These are phyloP conservation scores for Globisporangium irregulare DNA, from an alignment of 352 stramenopile genomes.

Conservation along the genomic window DNA sequence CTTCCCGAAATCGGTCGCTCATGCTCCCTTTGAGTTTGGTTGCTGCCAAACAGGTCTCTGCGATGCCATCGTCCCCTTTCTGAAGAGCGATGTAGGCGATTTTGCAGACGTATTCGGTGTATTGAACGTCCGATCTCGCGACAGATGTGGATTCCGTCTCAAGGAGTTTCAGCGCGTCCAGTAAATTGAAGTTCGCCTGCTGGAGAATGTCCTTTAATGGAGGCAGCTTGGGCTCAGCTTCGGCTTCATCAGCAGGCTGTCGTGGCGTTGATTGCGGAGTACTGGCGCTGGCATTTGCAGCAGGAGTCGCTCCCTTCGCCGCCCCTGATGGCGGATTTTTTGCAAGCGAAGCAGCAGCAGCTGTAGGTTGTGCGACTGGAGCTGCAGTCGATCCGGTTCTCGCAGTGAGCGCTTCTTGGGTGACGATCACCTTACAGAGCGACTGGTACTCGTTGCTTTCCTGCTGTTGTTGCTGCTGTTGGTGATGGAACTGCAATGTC, in stretches of 20 bases:
- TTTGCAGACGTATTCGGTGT: slow-evolving; percentile 38
- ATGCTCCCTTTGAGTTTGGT: slow-evolving; percentile 43
- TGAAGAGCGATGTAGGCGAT: slow-evolving; percentile 24
- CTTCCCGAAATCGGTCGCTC: slow-evolving; percentile 38
- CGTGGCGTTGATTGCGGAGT: slow-evolving; percentile 16
- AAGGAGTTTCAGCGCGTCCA: slow-evolving; percentile 28
- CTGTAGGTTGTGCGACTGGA: neutral
- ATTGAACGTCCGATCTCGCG: slow-evolving; percentile 15
- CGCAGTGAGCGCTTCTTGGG: slow-evolving; percentile 2
- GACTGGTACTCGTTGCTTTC: slow-evolving; percentile 13
- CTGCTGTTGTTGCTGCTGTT: neutral
- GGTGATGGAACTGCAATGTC: neutral
- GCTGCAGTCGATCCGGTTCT: neutral
- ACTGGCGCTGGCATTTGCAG: neutral
- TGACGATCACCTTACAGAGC: slow-evolving; percentile 13
- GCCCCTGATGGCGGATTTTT: neutral
- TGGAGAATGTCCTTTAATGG: slow-evolving; percentile 37
- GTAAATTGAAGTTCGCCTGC: slow-evolving; percentile 27
- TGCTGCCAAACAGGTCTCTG: slow-evolving; percentile 30
- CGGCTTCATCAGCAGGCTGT: slow-evolving; percentile 2
- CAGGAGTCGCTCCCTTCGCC: slow-evolving; percentile 7
- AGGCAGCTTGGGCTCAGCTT: slow-evolving; percentile 17
- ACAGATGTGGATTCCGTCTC: slow-evolving; percentile 14
- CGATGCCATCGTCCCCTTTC: slow-evolving; percentile 8
- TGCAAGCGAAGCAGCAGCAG: neutral